phyloP scores from a whole-genome alignment of 805 yeast species.

The Monosporozyma aerobia region DNA sequence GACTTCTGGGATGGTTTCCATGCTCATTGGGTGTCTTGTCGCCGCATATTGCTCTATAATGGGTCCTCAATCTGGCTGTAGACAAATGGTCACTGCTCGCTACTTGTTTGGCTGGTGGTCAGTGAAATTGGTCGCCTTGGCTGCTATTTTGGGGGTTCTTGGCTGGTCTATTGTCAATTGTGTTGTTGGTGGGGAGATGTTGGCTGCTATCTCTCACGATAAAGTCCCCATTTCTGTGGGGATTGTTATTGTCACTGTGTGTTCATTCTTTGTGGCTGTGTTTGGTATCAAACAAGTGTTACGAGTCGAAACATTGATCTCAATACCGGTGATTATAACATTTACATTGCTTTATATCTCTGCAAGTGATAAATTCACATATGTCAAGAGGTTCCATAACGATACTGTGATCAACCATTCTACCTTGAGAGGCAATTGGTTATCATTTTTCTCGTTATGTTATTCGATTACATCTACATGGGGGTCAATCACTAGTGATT shows the following conservation, averaged over 20 bases:
- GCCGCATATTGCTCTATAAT: constrained; percentile 78
- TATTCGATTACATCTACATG: constrained; percentile 80
- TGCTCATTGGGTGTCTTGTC: constrained; percentile 57
- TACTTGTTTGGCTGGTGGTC: constrained; percentile 81
- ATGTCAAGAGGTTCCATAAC: constrained; percentile 29
- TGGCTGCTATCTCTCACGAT: constrained; percentile 55
- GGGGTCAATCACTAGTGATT: constrained; percentile 83
- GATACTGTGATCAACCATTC: constrained; percentile 17
- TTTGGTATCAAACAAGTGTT: constrained; percentile 71
- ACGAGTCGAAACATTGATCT: constrained; percentile 55
- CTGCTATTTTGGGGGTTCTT: constrained; percentile 63
- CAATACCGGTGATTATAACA: constrained; percentile 59
- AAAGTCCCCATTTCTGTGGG: constrained; percentile 66
- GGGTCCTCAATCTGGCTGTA: constrained; percentile 86
- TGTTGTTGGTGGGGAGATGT: constrained; percentile 80
- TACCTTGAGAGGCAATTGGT: constrained; percentile 56
- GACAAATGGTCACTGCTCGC: constrained; percentile 81
- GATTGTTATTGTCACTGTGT: constrained; percentile 55
- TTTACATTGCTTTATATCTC: constrained; percentile 61
- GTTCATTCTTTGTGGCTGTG: constrained; percentile 58
- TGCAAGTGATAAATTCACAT: constrained; percentile 39
- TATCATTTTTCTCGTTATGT: constrained; percentile 62
- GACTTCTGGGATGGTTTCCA: constrained; percentile 53
- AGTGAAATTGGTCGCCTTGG: constrained; percentile 64
- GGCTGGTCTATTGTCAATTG: constrained; percentile 96